Conservation (phyloP, 345 rosid genomes). For the Tarenaya hassleriana region DNA sequence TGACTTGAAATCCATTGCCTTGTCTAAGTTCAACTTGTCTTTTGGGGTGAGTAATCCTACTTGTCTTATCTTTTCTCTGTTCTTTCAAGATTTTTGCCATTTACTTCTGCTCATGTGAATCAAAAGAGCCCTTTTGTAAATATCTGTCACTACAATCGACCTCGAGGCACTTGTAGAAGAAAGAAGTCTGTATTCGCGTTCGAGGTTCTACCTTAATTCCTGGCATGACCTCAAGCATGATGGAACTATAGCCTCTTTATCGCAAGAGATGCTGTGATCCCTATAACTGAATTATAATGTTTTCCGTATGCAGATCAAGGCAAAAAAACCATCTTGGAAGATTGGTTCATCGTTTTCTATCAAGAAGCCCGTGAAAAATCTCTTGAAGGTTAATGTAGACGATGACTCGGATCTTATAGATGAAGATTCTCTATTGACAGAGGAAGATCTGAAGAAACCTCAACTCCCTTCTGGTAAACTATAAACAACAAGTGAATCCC, state of each 20-base stretch:
- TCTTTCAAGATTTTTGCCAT: constrained; percentile 7
- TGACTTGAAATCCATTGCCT: constrained; percentile 36
- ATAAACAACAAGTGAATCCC: constrained; percentile 2
- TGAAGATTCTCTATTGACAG: constrained; percentile 90
- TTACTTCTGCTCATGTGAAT: background rate
- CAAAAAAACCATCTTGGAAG: constrained; percentile 79
- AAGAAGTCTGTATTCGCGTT: background rate
- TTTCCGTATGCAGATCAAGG: constrained; percentile 44
- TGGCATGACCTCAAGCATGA: background rate
- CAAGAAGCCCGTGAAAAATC: constrained; percentile 42
- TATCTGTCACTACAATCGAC: background rate
- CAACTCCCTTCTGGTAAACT: constrained; percentile 54
- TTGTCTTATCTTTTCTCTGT: background rate
- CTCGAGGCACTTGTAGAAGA: background rate
- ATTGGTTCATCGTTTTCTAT: constrained; percentile 78
- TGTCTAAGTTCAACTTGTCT: constrained; percentile 26
- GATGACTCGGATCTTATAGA: constrained; percentile 84
- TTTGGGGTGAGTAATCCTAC: constrained; percentile 64
- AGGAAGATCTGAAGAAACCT: constrained; percentile 80
- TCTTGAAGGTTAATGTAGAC: constrained; percentile 49
- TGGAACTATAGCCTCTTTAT: constrained; percentile 1
- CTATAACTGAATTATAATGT: constrained; percentile 11
- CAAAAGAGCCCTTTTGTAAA: background rate
- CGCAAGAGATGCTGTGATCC: background rate
- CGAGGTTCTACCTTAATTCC: background rate